Evolutionary conservation across 208 protist genomes (phyloP).

Genomic region (Blastocrithidia nonstop): DNA sequence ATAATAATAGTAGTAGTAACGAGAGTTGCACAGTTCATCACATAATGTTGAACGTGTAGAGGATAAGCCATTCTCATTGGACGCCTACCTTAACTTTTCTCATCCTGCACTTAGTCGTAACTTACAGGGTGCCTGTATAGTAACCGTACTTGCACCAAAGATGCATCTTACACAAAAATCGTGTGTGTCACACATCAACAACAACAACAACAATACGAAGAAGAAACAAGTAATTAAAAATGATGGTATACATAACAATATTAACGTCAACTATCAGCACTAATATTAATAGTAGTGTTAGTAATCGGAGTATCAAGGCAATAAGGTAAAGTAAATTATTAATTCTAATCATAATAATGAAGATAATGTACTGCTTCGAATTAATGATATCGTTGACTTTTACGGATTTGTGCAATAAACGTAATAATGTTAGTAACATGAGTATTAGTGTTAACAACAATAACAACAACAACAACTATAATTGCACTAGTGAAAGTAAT

Average conservation of each 20-base stretch:
- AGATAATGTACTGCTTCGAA: slow-evolving; percentile 10
- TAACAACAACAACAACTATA: neutral
- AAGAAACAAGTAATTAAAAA: neutral
- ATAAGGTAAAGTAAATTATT: neutral
- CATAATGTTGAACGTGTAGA: neutral
- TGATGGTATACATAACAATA: no score
- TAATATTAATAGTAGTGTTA: no score
- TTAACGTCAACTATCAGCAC: no score
- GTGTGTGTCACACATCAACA: neutral
- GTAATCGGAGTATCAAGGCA: no score
- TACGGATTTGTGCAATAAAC: slow-evolving; percentile 34
- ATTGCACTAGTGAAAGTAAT: neutral
- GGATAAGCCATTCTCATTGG: slow-evolving; percentile 1
- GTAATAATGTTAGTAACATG: slow-evolving; percentile 1
- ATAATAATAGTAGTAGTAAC: slow-evolving; percentile 1
- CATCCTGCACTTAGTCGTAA: slow-evolving; percentile 5
- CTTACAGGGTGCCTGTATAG: slow-evolving; percentile 11
- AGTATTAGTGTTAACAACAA: neutral
- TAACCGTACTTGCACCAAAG: slow-evolving; percentile 11
- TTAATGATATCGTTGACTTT: slow-evolving; percentile 64
- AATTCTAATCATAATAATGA: neutral
- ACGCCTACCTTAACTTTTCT: slow-evolving; percentile 11
- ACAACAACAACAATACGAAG: neutral
- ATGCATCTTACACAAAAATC: no score
- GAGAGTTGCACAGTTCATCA: neutral